These are phyloP conservation scores for Stemphylium lycopersici DNA, from an alignment of 2,329 filamentous ascomycete species.

Conservation along the genomic window DNA sequence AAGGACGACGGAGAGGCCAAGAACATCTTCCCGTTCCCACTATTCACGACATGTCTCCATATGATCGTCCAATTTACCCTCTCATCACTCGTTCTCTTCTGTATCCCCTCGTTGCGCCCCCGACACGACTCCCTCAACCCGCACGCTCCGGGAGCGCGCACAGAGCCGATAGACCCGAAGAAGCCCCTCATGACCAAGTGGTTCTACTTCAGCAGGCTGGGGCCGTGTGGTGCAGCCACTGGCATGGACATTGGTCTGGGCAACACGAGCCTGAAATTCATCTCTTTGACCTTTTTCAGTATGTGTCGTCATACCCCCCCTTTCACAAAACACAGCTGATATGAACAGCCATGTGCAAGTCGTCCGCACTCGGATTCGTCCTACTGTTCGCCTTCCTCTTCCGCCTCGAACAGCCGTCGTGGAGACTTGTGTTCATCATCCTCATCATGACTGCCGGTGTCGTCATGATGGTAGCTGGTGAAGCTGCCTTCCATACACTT, in stretches of 20 bases:
- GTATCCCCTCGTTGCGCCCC: constrained; percentile 83
- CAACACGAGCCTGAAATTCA: constrained; percentile 95
- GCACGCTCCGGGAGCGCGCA: constrained; percentile 33
- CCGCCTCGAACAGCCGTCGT: constrained; percentile 84
- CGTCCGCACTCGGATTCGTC: constrained; percentile 92
- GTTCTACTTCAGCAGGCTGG: constrained; percentile 92
- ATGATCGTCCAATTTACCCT: constrained; percentile 91
- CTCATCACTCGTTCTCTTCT: constrained; percentile 76
- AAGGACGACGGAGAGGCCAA: constrained; percentile 43
- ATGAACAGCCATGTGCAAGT: constrained; percentile 86
- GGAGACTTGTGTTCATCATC: constrained; percentile 86
- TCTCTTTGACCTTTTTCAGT: constrained; percentile 94
- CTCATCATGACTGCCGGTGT: constrained; percentile 90
- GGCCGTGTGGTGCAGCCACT: constrained; percentile 89
- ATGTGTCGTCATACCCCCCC: constrained; percentile 19
- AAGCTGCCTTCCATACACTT: constrained; percentile 83
- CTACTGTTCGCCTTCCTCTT: constrained; percentile 95
- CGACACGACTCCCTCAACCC: constrained; percentile 53
- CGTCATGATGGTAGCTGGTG: constrained; percentile 97
- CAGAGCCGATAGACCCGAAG: constrained; percentile 46
- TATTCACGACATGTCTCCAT: constrained; percentile 94
- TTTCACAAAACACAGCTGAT: constrained; percentile 19
- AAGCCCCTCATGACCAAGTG: constrained; percentile 78
- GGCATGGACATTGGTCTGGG: constrained; percentile 95
- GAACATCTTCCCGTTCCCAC: constrained; percentile 84